phyloP scores from a whole-genome alignment of 1,284 basidiomycete species.

The Cystobasidium slooffiae region DNA sequence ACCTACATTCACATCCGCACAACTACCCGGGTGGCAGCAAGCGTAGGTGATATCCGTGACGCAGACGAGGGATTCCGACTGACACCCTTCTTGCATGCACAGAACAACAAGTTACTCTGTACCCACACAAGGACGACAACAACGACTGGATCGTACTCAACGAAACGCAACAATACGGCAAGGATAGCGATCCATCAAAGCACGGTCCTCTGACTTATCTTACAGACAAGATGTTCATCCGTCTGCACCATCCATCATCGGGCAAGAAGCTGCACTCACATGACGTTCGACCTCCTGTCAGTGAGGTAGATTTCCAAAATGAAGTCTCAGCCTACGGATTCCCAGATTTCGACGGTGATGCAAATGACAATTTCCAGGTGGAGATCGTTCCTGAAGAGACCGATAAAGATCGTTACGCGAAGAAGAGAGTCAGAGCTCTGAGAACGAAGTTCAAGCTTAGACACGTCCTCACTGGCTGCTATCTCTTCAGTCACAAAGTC shows the following conservation, averaged over 20 bases:
- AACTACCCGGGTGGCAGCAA: conserved; percentile 70
- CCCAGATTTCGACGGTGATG: conserved; percentile 79
- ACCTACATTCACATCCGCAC: conserved; percentile 91
- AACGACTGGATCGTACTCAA: conserved; percentile 84
- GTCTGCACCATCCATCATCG: conserved; percentile 78
- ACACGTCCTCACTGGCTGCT: conserved; percentile 88
- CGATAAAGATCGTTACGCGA: conserved; percentile 66
- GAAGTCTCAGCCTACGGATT: conserved; percentile 96
- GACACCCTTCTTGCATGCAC: conserved; percentile 65
- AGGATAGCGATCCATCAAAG: conserved; percentile 58
- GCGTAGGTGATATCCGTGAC: conserved; percentile 44
- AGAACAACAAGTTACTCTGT: conserved; percentile 98
- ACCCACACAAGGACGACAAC: conserved; percentile 92
- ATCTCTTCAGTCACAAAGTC: conserved; percentile 96
- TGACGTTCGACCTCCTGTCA: conserved; percentile 90
- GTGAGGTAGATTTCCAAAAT: conserved; percentile 98
- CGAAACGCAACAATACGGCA: conserved; percentile 63
- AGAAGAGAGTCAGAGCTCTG: conserved; percentile 75
- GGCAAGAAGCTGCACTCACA: conserved; percentile 92
- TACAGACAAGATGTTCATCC: conserved; percentile 72
- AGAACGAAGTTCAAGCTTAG: conserved; percentile 81
- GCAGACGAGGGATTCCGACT: conserved; percentile 61
- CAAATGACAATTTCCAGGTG: conserved; percentile 93
- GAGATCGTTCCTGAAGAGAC: conserved; percentile 67
- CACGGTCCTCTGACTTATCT: conserved; percentile 67